Evolutionary conservation across 148 eudicot genomes (phyloP).

Genomic region (Amaranthus hypochondriacus): DNA sequence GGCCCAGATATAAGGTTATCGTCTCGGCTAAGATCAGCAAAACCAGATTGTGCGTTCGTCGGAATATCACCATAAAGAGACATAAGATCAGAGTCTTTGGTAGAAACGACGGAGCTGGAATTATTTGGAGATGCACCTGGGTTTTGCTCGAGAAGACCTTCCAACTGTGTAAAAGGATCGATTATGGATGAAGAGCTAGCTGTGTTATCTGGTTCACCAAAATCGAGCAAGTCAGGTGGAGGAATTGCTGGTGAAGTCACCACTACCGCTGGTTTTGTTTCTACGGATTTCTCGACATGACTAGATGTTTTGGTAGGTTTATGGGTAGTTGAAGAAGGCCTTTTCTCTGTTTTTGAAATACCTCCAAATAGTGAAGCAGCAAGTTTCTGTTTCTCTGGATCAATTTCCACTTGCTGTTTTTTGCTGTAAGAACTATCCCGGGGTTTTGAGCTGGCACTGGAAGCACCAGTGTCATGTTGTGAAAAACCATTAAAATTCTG

Average conservation of each 20-base stretch:
- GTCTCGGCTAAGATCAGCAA: constrained; percentile 11
- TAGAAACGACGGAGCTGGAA: constrained; percentile 28
- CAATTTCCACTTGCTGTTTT: constrained; percentile 47
- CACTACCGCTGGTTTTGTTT: constrained; percentile 23
- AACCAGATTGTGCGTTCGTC: constrained; percentile 26
- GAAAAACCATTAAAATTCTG: constrained; percentile 47
- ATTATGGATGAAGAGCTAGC: constrained; percentile 26
- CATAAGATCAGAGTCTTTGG: constrained; percentile 44
- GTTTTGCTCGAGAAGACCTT: constrained; percentile 68
- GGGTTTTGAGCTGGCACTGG: constrained; percentile 32
- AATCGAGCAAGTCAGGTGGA: constrained; percentile 74
- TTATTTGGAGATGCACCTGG: constrained; percentile 31
- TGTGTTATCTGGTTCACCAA: constrained; percentile 54
- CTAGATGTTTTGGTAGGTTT: constrained; percentile 42
- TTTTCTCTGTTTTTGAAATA: constrained; percentile 52
- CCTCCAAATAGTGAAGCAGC: constrained; percentile 96
- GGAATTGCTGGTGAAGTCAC: constrained; percentile 44
- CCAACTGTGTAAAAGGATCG: constrained; percentile 81
- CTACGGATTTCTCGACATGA: constrained; percentile 36
- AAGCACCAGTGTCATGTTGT: constrained; percentile 28
- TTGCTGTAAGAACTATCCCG: constrained; percentile 40
- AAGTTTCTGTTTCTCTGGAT: constrained; percentile 81
- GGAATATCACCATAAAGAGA: constrained; percentile 49
- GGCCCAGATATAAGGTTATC: constrained; percentile 31
- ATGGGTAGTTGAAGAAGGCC: constrained; percentile 38